phyloP scores from a whole-genome alignment of 2,329 filamentous ascomycete genomes.

The Ceratocystis diversiconidia region DNA sequence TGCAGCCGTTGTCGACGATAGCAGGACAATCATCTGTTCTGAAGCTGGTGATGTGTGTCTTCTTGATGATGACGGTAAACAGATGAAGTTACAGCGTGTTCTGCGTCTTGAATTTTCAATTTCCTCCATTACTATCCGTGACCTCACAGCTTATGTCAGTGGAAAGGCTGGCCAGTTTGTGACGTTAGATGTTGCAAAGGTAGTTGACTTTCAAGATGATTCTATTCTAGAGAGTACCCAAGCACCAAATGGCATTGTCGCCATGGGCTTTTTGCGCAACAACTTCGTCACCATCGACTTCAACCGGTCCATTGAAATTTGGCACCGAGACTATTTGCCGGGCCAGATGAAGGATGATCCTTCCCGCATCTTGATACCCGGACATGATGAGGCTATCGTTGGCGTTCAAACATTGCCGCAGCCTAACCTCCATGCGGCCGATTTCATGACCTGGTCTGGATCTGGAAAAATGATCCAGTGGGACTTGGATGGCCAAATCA shows the following conservation, averaged over 20 bases:
- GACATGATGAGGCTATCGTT: constrained; percentile 50
- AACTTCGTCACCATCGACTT: constrained; percentile 64
- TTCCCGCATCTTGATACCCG: constrained; percentile 43
- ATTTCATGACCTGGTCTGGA: constrained; percentile 78
- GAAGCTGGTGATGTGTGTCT: constrained; percentile 84
- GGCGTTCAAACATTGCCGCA: constrained; percentile 55
- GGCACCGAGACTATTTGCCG: constrained; percentile 34
- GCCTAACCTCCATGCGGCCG: constrained; percentile 46
- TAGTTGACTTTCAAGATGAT: constrained; percentile 31
- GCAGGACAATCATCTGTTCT: constrained; percentile 68
- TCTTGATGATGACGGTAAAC: constrained; percentile 60
- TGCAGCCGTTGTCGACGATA: constrained; percentile 55
- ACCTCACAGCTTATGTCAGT: constrained; percentile 49
- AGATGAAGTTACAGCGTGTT: constrained; percentile 55
- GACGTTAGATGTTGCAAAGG: constrained; percentile 36
- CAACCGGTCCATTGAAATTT: constrained; percentile 59
- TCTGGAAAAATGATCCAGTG: constrained; percentile 73
- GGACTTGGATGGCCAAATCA: constrained; percentile 57
- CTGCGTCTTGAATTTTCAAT: constrained; percentile 53
- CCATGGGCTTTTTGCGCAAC: constrained; percentile 52
- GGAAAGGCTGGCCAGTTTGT: constrained; percentile 49
- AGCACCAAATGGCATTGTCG: constrained; percentile 38
- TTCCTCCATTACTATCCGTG: constrained; percentile 49
- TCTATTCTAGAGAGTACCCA: constrained; percentile 29
- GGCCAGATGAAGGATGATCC: constrained; percentile 27